Base-by-base conservation (phyloP, 441 rosid species). In the Macaranga tanarius region DNA sequence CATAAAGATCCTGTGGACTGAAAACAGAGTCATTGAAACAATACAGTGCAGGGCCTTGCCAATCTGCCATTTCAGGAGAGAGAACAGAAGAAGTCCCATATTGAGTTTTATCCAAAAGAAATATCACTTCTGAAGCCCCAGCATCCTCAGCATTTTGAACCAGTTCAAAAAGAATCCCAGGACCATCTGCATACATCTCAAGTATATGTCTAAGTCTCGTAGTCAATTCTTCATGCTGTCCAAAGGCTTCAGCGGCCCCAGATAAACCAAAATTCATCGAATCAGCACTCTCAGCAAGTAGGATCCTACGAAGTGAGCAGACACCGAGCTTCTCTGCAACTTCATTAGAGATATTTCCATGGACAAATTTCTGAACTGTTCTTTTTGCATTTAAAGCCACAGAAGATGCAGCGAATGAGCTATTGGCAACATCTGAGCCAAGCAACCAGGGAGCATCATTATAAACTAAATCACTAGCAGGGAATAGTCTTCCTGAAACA, bases 151-250 rank as follows among this genome's bases (percentile, higher is more conserved):
- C 98, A 82, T 95, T 95, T 80, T 95, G 99, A 72, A 95, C 92
- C 79, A 93, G 85, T 85, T 95, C 99, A 79, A 93, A 95, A 60
- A 95, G 97, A 84, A 87, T 85, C 66, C 99, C 99, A 55, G 98
- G 99, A 74, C 99, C 99, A 87, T 95, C 99, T 58, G 99, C 97
- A 85, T 95, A 95, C 99, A 95, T 95, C 82, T 95, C 98, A 75
- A 95, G 92, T 83, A 95, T 95, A 84, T 95, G 99, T 80, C 86
- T 93, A 57, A 95, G 98, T 80, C 99, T 92, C 1, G 97, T 95
- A 60, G 99, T 95, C 87, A 95, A 87, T 67, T 96, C 96, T 79
- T 95, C 99, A 84, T 95, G 99, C 85, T 95, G 99, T 67, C 99
- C 99, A 83, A 95, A 95, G 52, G 99, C 99, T 89, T 95, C 99